Evolutionary conservation across 2,329 filamentous ascomycete genomes (phyloP), one percentile per base, ranked within the genome.

Genomic region (Phaeophleospora eucalypticola): DNA sequence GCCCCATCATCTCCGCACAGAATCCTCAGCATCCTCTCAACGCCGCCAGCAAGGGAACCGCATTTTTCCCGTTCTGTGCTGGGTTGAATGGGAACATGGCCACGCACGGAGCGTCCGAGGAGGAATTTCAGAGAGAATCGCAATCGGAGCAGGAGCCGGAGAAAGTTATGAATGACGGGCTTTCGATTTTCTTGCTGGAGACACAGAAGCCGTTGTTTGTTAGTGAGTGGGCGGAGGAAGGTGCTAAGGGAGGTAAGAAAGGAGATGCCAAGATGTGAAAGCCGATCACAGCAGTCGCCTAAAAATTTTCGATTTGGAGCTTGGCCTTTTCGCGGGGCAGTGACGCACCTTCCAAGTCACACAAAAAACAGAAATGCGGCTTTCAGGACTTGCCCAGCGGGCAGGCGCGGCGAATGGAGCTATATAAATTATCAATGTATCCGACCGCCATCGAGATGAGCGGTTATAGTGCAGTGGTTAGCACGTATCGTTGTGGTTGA

Each of bases 1-100:
- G 77, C 0, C 66, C 80, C 14, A 75, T 82, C 46, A 64, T 68
- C 35, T 76, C 76, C 17, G 71, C 67, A 4, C 80, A 82, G 57
- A 76, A 83, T 54, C 80, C 72, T 60, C 67, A 79, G 68, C 48
- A 52, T 45, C 48, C 48, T 17, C 21, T 54, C 38, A 54, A 54
- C 27, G 19, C 34, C 10, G 32, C 42, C 12, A 44, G 43, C 35
- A 17, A 44, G 33, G 24, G 39, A 3, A 43, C 41, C 12, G 34
- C 4, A 4, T 54, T 49, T 17, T 27, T 42, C 7, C 52, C 48
- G 14, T 54, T 49, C 21, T 42, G 43, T 20, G 49, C 45, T n/a
- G 52, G 52, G 3, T 18, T 49, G 3, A 54, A 47, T 27, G 49
- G 49, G 1, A 37, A 46, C 16, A 49, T 52, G 40, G 40, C 41